Base-by-base conservation (phyloP, 106 monocot genomes). In the Phalaenopsis aphrodite region DNA sequence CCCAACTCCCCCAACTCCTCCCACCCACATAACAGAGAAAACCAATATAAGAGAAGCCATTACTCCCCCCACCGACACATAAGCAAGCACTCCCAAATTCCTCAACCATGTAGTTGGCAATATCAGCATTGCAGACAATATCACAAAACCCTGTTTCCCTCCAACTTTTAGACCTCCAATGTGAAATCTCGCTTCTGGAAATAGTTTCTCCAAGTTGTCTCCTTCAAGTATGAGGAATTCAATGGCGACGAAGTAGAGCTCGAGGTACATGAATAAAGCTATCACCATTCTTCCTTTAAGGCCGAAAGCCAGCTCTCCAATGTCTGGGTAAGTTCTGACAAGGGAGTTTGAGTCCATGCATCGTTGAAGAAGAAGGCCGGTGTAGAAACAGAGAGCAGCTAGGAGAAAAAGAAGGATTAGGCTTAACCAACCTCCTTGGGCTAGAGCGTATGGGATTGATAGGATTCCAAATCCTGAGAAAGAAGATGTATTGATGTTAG, bases 261-360 rank as follows among this genome's bases (percentile, higher is more conserved):
- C 96, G 1, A 93, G 85, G 82, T 96, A 96, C 91, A 96, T 86
- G 87, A 91, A 83, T 19, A 84, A 49, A n/a, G 90, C 82, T 0
- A 96, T 82, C 42, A 79, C 7, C 67, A 92, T 76, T 49, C 84
- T 88, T 3, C 96, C 96, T 66, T 87, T 88, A 12, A 41, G 56
- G 11, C 93, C 93, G 37, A 96, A 96, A 11, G 96, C 96, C 15
- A 90, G 77, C 82, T 92, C 91, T 1, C 96, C 96, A 5, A 96
- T 86, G 76, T 94, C 96, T 0, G 96, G 96, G 77, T 96, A 96
- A 42, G 86, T 96, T 75, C 85, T 88, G 2, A 96, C 82, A 0
- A 79, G 81, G 4, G 86, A 76, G 30, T 89, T 90, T 8, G 91
- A 79, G 12, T 93, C 92, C 87, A 96, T 96, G 79, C 96, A 96